Evolutionary conservation across 129 eudicot genomes (phyloP).

Genomic region (Chrysanthemum lavandulifolium): DNA sequence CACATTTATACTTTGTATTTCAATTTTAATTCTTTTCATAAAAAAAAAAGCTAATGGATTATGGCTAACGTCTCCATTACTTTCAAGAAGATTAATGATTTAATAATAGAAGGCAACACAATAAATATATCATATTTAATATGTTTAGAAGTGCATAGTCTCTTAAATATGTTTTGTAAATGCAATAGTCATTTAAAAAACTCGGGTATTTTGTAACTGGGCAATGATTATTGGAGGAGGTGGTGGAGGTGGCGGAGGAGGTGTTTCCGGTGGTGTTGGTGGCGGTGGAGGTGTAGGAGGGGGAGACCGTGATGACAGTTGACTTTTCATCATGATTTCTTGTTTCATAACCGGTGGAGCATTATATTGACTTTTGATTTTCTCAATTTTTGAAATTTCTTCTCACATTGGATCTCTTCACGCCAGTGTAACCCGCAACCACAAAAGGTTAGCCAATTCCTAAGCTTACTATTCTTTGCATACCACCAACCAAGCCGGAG

Average conservation of each 20-base stretch:
- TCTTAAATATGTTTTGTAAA: too few species aligned
- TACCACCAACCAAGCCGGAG: constrained; percentile 85
- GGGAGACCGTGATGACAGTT: constrained; percentile 30
- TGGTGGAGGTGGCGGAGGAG: constrained; percentile 43
- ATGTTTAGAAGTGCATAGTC: too few species aligned
- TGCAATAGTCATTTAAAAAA: too few species aligned
- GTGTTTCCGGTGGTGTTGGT: constrained; percentile 26
- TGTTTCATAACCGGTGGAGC: constrained; percentile 31
- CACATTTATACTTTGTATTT: too few species aligned
- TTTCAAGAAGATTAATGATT: too few species aligned
- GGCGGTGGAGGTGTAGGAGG: constrained; percentile 36
- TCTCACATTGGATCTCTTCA: constrained; percentile 83
- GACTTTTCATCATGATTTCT: constrained; percentile 28
- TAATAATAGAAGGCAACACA: too few species aligned
- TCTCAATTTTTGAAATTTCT: constrained; percentile 62
- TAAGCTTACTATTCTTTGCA: constrained; percentile 59
- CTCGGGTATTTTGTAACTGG: too few species aligned
- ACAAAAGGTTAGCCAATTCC: constrained; percentile 76
- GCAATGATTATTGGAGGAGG: too few species aligned
- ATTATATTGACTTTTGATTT: constrained; percentile 18
- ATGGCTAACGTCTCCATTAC: too few species aligned
- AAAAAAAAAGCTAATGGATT: too few species aligned
- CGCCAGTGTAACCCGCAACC: constrained; percentile 82
- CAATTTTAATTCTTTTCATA: too few species aligned
- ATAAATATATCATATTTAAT: too few species aligned